Conservation (phyloP, 2,329 filamentous ascomycete species). For the Claviceps maximensis region DNA sequence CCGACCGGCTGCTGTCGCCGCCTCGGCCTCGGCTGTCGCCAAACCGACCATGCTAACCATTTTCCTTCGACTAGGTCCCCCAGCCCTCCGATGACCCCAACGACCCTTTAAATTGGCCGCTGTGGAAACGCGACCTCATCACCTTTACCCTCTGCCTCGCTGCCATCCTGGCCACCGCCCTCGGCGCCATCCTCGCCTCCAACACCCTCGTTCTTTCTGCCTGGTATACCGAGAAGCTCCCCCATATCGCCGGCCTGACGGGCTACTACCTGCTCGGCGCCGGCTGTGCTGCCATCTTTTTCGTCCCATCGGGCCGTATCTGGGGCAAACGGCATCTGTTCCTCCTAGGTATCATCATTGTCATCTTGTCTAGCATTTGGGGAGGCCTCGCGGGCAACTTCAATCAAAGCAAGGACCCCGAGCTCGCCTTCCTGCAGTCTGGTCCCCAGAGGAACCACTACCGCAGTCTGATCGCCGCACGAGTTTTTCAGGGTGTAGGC, state of each 20-base stretch:
- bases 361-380: conserved; percentile 67
- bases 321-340: conserved; percentile 92
- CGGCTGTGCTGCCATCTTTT: conserved; percentile 67
- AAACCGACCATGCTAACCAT: neutral
- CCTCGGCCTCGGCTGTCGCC: neutral
- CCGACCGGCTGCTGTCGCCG: neutral
- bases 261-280: conserved; percentile 80
- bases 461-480: conserved; percentile 58
- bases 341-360: conserved; percentile 58
- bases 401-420: neutral
- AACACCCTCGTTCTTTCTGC: conserved; percentile 69
- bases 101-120: conserved; percentile 74
- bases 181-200: conserved; percentile 77
- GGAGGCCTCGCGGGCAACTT: conserved; percentile 49
- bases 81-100: conserved; percentile 87
- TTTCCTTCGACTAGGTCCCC: conserved; percentile 35
- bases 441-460: conserved; percentile 35
- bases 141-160: conserved; percentile 65
- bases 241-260: conserved; percentile 67
- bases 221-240: conserved; percentile 52
- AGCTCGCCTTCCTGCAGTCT: conserved; percentile 1
- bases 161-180: conserved; percentile 70
- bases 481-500: conserved; percentile 76
- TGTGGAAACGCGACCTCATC: conserved; percentile 75
- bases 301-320: conserved; percentile 75